Base-by-base conservation (phyloP, 371 early-diverging fungal species). In the Syncephalastrum monosporum region DNA sequence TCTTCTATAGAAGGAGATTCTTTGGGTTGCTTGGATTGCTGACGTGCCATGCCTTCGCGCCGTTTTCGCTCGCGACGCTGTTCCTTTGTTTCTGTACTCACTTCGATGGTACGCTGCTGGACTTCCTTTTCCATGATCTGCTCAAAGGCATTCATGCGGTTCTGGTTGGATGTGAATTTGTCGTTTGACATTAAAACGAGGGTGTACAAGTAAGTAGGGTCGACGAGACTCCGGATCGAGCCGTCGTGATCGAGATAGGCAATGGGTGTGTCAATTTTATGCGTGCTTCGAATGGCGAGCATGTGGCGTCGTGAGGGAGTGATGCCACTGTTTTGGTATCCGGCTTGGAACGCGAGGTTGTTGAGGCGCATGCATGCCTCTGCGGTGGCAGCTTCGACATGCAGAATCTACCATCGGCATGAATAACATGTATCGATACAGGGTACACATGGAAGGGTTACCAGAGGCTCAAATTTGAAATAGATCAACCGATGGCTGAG, bases 401-500 rank as follows among this genome's bases (percentile, higher is more conserved):
- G 87, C 14, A 86, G 59, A 43, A 85, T 82, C 86, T 86, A 55
- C 23, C 27, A 23, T 25, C 0, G 5, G 38, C 10, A 33, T 33
- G 38, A 33, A 25, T 23, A 53, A 5, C 14, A 25, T 41, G 7
- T 43, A 10, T 44, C 41, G 8, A 45, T 17, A 5, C 10, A 33
- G 38, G 10, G 10, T 12, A 33, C 10, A 33, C 38, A 33, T 10
- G 6, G 2, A 33, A 52, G 25, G 33, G 51, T 61, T 75, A 85
- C 86, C 78, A 86, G 70, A 3, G 86, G 84, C 50, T 86, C 85
- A 59, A 86, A 84, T 51, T 86, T 84, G 59, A 82, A 86, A 50
- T 77, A 83, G 14, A 84, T 68, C 42, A 78, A 24, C 24, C 76
- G 71, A 21, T 64, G 59, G 5, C 57, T 19, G 38, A 64, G 47